Evolutionary conservation across 2,329 filamentous ascomycete species (phyloP).

Genomic region (Orbilia oligospora): DNA sequence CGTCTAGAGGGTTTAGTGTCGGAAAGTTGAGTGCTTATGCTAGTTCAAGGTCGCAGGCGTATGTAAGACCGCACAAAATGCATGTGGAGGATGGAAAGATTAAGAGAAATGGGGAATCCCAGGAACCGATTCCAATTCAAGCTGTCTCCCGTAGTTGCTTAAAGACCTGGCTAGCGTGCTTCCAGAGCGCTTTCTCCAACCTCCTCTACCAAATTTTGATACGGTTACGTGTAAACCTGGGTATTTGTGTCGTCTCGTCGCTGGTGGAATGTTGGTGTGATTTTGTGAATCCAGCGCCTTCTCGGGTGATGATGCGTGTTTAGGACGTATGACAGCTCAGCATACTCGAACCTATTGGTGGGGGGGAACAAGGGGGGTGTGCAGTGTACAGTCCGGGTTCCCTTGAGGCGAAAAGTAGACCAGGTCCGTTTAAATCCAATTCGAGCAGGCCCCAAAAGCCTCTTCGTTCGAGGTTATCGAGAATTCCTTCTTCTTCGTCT

Average conservation of each 20-base stretch:
- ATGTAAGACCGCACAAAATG: conserved; percentile 15
- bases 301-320: conserved; percentile 60
- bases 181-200: conserved; percentile 40
- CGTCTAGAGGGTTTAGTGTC: conserved; percentile 7
- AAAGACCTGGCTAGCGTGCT: conserved; percentile 39
- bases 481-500: not conserved
- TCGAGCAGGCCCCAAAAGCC: conserved; percentile 25
- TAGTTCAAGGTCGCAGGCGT: conserved; percentile 23
- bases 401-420: conserved; percentile 50
- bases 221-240: conserved; percentile 51
- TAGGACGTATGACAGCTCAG: conserved; percentile 61
- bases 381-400: conserved; percentile 38
- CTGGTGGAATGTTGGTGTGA: conserved; percentile 51
- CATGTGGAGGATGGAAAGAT: conserved; percentile 26
- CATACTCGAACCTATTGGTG: conserved; percentile 60
- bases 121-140: conserved; percentile 53
- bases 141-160: conserved; percentile 27
- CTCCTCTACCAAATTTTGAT: conserved; percentile 44
- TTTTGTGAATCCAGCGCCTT: conserved; percentile 49
- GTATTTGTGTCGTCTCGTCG: conserved; percentile 54
- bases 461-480: conserved; percentile 25
- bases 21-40: conserved; percentile 28
- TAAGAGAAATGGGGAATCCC: conserved; percentile 36
- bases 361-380: conserved; percentile 57
- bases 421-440: conserved; percentile 45